Conservation (phyloP, 2,329 filamentous ascomycete species). For the Sclerotinia nivalis region DNA sequence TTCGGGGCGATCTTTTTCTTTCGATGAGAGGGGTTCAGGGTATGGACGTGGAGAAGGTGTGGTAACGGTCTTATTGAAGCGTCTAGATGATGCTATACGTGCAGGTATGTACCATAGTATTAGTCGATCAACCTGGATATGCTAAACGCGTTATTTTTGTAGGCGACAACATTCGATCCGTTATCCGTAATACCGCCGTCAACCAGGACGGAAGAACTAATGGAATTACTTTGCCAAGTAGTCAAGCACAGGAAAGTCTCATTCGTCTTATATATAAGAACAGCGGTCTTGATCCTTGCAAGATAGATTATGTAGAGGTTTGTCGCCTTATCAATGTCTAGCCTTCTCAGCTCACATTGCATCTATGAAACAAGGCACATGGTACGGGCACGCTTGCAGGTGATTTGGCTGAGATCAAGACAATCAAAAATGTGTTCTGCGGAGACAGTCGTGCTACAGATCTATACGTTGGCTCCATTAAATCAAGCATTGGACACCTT, state of each 20-base stretch:
- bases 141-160: not conserved
- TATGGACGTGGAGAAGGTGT: conserved; percentile 65
- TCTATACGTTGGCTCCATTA: conserved; percentile 31
- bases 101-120: conserved; percentile 41
- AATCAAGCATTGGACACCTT: conserved; percentile 38
- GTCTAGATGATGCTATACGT: conserved; percentile 56
- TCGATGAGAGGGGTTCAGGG: conserved; percentile 59
- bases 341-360: not conserved
- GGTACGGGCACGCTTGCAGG: conserved; percentile 30
- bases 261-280: conserved; percentile 19
- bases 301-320: conserved; percentile 5
- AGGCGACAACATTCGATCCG: conserved; percentile 56
- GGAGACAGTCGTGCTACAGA: not conserved
- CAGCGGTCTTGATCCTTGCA: conserved; percentile 18
- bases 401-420: conserved; percentile 28
- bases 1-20: conserved; percentile 51
- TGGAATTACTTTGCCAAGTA: conserved; percentile 54
- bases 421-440: conserved; percentile 23
- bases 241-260: conserved; percentile 43
- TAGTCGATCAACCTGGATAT: not conserved
- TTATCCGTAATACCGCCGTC: conserved; percentile 45
- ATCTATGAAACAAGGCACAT: conserved; percentile 25
- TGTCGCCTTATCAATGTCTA: not conserved
- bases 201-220: conserved; percentile 56
- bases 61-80: conserved; percentile 60